Evolutionary conservation across 495 filamentous ascomycete species (phyloP).

Genomic region (Cairneyella variabilis): DNA sequence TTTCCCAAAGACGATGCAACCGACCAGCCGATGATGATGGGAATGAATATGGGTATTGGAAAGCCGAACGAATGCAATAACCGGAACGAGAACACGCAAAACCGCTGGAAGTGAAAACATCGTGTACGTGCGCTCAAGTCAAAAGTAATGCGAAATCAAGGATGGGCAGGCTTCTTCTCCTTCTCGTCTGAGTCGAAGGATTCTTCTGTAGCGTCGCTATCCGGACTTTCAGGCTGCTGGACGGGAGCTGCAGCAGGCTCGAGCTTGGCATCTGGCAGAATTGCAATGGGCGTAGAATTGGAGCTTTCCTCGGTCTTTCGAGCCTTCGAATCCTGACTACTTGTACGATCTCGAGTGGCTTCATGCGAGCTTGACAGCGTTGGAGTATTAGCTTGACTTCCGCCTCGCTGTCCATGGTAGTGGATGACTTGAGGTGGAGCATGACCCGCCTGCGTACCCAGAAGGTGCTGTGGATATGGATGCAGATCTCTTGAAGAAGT

Average conservation of each 20-base stretch:
- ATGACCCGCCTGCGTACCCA: constrained; percentile 55
- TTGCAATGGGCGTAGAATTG: constrained; percentile 20
- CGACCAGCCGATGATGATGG: too few relatives aligned
- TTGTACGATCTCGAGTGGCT: constrained; percentile 15
- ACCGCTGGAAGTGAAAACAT: constrained; percentile 1
- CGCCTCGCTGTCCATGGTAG: constrained; percentile 54
- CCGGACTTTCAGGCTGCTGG: constrained; percentile 19
- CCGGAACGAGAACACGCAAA: neutral
- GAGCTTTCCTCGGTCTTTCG: constrained; percentile 16
- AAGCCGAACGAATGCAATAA: too few relatives aligned
- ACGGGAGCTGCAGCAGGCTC: constrained; percentile 18
- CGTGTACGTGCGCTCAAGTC: neutral
- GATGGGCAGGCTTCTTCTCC: neutral
- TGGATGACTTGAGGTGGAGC: constrained; percentile 58
- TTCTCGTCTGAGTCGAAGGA: constrained; percentile 14
- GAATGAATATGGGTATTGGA: constrained; percentile 17
- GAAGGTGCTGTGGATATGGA: constrained; percentile 62
- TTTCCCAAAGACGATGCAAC: constrained; percentile 6
- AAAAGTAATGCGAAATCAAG: neutral
- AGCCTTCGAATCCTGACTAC: constrained; percentile 19
- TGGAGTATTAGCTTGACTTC: constrained; percentile 58
- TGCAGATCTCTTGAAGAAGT: constrained; percentile 72
- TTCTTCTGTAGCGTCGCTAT: constrained; percentile 23
- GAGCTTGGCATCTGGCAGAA: constrained; percentile 17
- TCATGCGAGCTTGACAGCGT: constrained; percentile 31